Evolutionary conservation across 805 yeast genomes (phyloP), one percentile per base, ranked within the genome.

Genomic region (Metschnikowia anglica): DNA sequence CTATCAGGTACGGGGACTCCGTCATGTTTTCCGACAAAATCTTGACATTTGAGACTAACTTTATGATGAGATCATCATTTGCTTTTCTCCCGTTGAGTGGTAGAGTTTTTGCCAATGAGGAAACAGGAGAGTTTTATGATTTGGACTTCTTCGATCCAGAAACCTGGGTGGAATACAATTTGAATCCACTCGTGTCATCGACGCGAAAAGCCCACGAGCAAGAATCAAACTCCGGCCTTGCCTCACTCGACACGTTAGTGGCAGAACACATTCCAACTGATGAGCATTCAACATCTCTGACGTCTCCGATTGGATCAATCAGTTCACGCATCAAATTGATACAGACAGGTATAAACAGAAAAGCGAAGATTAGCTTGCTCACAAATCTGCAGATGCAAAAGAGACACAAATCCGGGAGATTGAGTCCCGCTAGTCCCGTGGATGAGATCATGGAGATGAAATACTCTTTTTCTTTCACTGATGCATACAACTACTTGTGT

Each of bases 31-130:
- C 85, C 55, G 85, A 83, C 48, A 81, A 80, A 49, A 77, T 89
- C 26, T 65, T 90, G 38, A 83, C 95, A 2, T 80, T 84, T 25
- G 93, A 88, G 58, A 84, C 82, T 9, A 88, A 85, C 54, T 90
- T 90, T 61, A 79, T 87, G 70, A 88, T 89, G 95, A 76, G 97
- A 59, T 82, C 90, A 31, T 79, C 89, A 37, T 89, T 79, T 63
- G 73, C 79, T 26, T 89, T 90, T 60, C 62, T 90, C 25, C 97
- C 97, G 0, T 61, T 78, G 15, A 74, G 77, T 50, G 95, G 96
- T 8, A 72, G 80, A 23, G 81, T 88, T 38, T 90, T 88, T 58
- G 77, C 80, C 37, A 82, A 89, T 59, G 60, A 59, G 23, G 70
- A 69, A 17, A 81, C 87, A 0, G 75, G 77, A 25, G 78, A 82